Conservation (phyloP, 257 asterid species). For the Solanum verrucosum region DNA sequence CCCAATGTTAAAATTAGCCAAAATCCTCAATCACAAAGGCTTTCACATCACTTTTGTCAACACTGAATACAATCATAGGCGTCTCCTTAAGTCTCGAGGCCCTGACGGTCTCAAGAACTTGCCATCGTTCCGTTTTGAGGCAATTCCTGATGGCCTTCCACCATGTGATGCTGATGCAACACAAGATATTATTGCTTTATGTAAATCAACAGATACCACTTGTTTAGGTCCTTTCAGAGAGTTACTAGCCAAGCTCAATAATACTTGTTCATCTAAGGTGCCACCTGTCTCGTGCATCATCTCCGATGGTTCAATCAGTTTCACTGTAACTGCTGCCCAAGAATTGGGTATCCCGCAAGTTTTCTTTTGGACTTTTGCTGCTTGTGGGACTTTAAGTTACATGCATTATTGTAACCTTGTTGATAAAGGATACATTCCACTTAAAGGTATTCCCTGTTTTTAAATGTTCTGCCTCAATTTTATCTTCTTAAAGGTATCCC, state of each 20-base stretch:
- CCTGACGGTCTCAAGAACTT: slow-evolving; percentile 8
- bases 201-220: slow-evolving; percentile 7
- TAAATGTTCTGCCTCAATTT: background rate
- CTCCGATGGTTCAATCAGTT: slow-evolving; percentile 14
- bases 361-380: slow-evolving; percentile 12
- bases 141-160: slow-evolving; percentile 30
- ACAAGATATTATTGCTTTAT: slow-evolving; percentile 11
- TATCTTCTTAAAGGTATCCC: background rate
- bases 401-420: slow-evolving; percentile 4
- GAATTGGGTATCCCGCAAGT: slow-evolving; percentile 20
- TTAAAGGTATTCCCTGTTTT: background rate
- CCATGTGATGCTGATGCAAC: slow-evolving; percentile 17
- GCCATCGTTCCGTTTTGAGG: slow-evolving; percentile 15
- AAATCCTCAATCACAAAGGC: slow-evolving; percentile 18
- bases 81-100: slow-evolving; percentile 19
- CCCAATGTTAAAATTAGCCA: slow-evolving; percentile 24
- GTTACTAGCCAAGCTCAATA: slow-evolving; percentile 4
- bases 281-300: slow-evolving; percentile 21
- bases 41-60: slow-evolving; percentile 10
- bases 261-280: background rate
- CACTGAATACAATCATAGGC: slow-evolving; percentile 15
- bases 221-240: slow-evolving; percentile 13
- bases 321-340: slow-evolving; percentile 14
- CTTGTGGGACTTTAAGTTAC: slow-evolving; percentile 8
- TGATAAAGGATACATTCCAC: slow-evolving; percentile 15